Conservation (phyloP, 2,329 filamentous ascomycete species). For the Aspergillus aculeatinus region DNA sequence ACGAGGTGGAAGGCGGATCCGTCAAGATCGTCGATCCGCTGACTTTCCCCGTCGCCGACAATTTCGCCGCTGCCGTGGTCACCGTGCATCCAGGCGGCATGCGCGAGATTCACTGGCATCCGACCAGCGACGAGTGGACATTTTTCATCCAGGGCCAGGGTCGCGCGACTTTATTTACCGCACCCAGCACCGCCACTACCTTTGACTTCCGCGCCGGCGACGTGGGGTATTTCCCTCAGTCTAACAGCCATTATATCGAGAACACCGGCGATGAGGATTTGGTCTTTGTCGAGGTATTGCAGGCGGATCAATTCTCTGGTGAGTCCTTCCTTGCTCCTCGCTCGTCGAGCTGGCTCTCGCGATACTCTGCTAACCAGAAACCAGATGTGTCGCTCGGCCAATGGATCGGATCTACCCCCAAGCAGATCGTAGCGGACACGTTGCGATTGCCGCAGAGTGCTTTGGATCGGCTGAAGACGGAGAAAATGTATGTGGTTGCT, state of each 20-base stretch:
- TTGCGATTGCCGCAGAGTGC: slow-evolving; percentile 46
- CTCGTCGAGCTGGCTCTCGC: not conserved
- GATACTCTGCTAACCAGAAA: slow-evolving; percentile 25
- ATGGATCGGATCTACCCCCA: slow-evolving; percentile 53
- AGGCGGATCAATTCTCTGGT: slow-evolving; percentile 62
- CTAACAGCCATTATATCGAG: slow-evolving; percentile 80
- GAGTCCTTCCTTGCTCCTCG: not conserved
- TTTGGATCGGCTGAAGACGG: slow-evolving; percentile 43
- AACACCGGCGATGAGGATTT: slow-evolving; percentile 72
- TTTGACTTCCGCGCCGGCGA: slow-evolving; percentile 76
- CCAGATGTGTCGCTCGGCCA: slow-evolving; percentile 49
- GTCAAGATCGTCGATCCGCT: slow-evolving; percentile 74
- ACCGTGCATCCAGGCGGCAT: slow-evolving; percentile 70
- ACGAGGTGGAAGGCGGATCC: slow-evolving; percentile 65
- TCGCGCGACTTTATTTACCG: slow-evolving; percentile 71
- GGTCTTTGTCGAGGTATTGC: slow-evolving; percentile 73
- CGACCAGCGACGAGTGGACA: slow-evolving; percentile 75
- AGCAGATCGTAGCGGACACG: slow-evolving; percentile 60
- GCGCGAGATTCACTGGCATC: slow-evolving; percentile 82
- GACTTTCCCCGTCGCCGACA: slow-evolving; percentile 72
- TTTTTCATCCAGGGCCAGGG: slow-evolving; percentile 74
- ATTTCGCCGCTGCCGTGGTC: slow-evolving; percentile 70
- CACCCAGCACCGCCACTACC: slow-evolving; percentile 67
- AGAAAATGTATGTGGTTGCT: slow-evolving; percentile 48
- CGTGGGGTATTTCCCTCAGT: slow-evolving; percentile 72